A percentile compares a stretch with the other conserved stretches of the same genome.
These are phyloP conservation scores for Anisodus acutangulus DNA, from an alignment of 257 asterid species.

Conservation along the genomic window DNA sequence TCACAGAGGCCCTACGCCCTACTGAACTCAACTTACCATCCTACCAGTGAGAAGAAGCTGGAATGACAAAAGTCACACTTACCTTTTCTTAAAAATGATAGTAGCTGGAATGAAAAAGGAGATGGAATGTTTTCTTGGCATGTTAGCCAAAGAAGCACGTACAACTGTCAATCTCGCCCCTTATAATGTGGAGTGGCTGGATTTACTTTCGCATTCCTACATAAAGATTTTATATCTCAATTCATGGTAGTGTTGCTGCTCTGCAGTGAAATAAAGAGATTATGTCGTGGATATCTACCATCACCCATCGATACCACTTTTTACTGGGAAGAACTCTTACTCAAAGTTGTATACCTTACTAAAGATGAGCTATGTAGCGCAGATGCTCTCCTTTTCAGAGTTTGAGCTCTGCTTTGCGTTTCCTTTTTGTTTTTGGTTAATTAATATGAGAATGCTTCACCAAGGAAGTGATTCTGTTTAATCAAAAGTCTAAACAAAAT, in stretches of 20 bases:
- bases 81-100: too few species aligned
- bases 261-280: not conserved
- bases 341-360: not conserved
- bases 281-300: not conserved
- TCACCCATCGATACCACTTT: not conserved
- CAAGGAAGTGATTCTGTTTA: not conserved
- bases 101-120: not conserved
- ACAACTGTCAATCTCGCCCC: not conserved
- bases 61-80: too few species aligned
- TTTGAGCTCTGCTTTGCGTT: not conserved
- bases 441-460: not conserved
- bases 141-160: not conserved
- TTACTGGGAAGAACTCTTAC: not conserved
- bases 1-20: not conserved
- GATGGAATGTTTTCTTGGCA: not conserved
- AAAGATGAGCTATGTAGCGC: not conserved
- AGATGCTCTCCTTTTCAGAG: not conserved
- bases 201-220: not conserved
- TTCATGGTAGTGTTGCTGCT: not conserved
- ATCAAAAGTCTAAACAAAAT: constrained; percentile 15
- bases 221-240: not conserved
- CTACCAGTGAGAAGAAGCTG: not conserved
- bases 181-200: not conserved
- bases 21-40: too few species aligned
- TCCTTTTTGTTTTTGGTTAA: not conserved